Evolutionary conservation across 495 filamentous ascomycete species (phyloP).

Genomic region (Penicillium crystallinum): DNA sequence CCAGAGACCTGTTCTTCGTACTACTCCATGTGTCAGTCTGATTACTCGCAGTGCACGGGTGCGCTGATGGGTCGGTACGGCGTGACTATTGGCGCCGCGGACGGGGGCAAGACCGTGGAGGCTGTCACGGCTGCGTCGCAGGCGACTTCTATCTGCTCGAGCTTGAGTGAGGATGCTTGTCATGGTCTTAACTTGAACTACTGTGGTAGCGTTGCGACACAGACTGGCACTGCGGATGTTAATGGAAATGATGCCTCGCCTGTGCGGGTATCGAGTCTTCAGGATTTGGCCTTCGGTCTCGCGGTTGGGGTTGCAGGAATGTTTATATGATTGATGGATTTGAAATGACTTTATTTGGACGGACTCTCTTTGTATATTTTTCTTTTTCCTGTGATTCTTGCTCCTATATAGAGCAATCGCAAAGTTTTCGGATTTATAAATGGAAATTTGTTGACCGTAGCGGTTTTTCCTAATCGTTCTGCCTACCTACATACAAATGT

Average conservation of each 20-base stretch:
- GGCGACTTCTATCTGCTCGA: slow-evolving; percentile 62
- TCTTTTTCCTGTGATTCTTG: slow-evolving; percentile 1
- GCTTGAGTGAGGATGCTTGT: slow-evolving; percentile 55
- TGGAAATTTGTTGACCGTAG: too few relatives aligned
- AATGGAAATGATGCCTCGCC: slow-evolving; percentile 30
- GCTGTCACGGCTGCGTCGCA: slow-evolving; percentile 47
- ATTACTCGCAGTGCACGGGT: slow-evolving; percentile 59
- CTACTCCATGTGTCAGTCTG: slow-evolving; percentile 58
- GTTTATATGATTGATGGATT: slow-evolving; percentile 35
- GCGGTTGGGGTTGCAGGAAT: slow-evolving; percentile 40
- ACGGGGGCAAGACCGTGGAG: slow-evolving; percentile 58
- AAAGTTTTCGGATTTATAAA: neutral
- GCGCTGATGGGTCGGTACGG: slow-evolving; percentile 47
- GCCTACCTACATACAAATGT: too few relatives aligned
- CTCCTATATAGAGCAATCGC: neutral
- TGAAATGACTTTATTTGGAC: slow-evolving; percentile 4
- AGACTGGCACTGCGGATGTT: slow-evolving; percentile 23
- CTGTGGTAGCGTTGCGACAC: slow-evolving; percentile 43
- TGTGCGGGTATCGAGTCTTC: slow-evolving; percentile 29
- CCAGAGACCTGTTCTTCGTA: slow-evolving; percentile 61
- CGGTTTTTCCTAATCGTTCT: too few relatives aligned
- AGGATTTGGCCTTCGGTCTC: slow-evolving; percentile 40
- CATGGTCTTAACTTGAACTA: slow-evolving; percentile 52
- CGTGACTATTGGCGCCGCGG: slow-evolving; percentile 39
- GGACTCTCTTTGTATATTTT: slow-evolving; percentile 5